Evolutionary conservation across 345 rosid species (phyloP), one percentile per base, ranked within the genome.

Genomic region (Eutrema heterophyllum): DNA sequence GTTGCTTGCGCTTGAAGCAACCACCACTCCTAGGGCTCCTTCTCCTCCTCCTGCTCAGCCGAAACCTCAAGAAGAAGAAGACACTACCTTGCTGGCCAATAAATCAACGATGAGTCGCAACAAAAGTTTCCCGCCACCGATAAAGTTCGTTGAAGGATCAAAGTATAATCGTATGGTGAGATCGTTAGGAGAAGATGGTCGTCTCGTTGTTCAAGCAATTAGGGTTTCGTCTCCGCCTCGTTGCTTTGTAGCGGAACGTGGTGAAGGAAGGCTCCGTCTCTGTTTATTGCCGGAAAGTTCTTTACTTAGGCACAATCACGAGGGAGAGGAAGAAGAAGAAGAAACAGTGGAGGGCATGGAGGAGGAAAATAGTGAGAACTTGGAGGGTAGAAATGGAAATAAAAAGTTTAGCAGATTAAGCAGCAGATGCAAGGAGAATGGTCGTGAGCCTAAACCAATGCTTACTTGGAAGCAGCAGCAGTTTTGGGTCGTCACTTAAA

Each of bases 51-150:
- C n/a, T n/a, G n/a, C n/a, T n/a, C n/a, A n/a, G n/a, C n/a, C 66
- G 7, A 81, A 67, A 33, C 49, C 64, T 4, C 66, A 68, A 65
- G 59, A 33, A 41, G 40, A 40, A 9, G 36, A 27, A 50, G 39
- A 43, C 49, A 67, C 7, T 58, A 16, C 15, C 67, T 45, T 57
- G 4, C 4, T 0, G 1, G 12, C 5, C 39, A 59, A 60, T 15
- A 82, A 53, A 67, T 65, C 76, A 15, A 53, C 14, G 46, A 80
- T 61, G 58, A 79, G 57, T 40, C 87, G 79, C 16, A 63, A 49
- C 67, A 71, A 53, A 43, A 77, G 83, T 41, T 92, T 87, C 74
- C 99, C 99, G 4, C 99, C 98, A 10, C 98, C 98, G 6, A 64
- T 96, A 67, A 87, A 87, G 13, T 87, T 91, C 30, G 73, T 88